Base-by-base conservation (phyloP, 805 yeast genomes). In the Saccharomycopsis amapae region DNA sequence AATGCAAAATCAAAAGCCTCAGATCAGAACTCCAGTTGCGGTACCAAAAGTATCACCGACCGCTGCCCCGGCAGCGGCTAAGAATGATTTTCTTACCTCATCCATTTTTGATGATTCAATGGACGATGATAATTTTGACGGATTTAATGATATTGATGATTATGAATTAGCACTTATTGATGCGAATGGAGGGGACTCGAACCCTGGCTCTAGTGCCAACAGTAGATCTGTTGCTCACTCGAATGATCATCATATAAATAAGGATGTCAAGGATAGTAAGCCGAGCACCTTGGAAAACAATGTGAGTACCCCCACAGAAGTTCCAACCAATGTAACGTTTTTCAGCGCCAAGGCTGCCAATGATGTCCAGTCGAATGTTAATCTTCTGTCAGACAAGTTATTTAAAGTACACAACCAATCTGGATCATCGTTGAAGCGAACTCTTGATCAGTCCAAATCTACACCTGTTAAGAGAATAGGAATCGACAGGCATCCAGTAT, bases 331-430 rank as follows among this genome's bases (percentile, higher is more conserved):
- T 3, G 64, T 66, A 17, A 59, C 72, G 1, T 81, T 81, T 63
- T 81, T 79, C 33, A 73, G 79, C 44, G 86, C 88, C 1, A 75
- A 75, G 53, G 75, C 73, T 7, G 88, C 88, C 0, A 75, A 74
- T 30, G 64, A 71, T 7, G 61, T 81, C 6, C 80, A 73, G 51
- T 65, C 67, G 22, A 70, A 70, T 44, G 61, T 68, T 1, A 56
- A 65, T 2, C 57, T 68, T 10, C 56, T 68, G 3, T 61, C 62
- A 3, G 67, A 66, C 2, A 62, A 68, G 42, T 59, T 71, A n/a
- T 78, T 71, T 53, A 72, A 80, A 40, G 78, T 84, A 0, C 75
- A 72, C 42, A 76, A 71, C 51, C 75, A 78, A 57, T 75, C 73
- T 44, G 36, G 76, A 73, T n/a, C n/a, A n/a, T 15, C 31, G 3